phyloP scores from a whole-genome alignment of 75 land plant genomes.

The Ceratopteris richardii region DNA sequence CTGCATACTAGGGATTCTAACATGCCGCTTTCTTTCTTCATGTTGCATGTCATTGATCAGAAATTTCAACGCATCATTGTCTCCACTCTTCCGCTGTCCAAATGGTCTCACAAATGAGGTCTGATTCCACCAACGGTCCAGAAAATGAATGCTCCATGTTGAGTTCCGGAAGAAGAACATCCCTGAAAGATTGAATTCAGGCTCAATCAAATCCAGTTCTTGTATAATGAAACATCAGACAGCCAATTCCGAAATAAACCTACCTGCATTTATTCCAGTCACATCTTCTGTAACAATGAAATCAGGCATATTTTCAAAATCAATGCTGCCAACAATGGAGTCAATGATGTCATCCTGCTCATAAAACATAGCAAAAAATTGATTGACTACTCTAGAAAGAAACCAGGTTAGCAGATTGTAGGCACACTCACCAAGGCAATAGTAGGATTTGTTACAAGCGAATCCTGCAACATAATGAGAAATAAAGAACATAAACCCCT shows the following conservation, averaged over 20 bases:
- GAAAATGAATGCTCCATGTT: constrained; percentile 47
- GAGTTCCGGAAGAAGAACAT: constrained; percentile 60
- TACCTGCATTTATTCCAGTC: constrained; percentile 73
- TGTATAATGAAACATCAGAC: not conserved
- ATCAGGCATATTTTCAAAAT: constrained; percentile 42
- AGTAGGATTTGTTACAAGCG: constrained; percentile 49
- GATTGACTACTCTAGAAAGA: not conserved
- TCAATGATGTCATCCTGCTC: constrained; percentile 42
- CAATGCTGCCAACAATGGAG: constrained; percentile 34
- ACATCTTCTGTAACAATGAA: constrained; percentile 57
- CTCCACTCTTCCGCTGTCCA: constrained; percentile 59
- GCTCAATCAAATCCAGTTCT: not conserved
- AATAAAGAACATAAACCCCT: not conserved
- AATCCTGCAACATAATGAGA: constrained; percentile 29
- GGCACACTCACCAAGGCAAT: constrained; percentile 34
- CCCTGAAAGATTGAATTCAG: constrained; percentile 17
- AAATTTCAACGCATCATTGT: constrained; percentile 55
- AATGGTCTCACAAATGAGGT: constrained; percentile 38
- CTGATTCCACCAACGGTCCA: constrained; percentile 66
- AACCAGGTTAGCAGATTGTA: not conserved
- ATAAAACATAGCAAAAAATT: not conserved
- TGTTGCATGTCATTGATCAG: constrained; percentile 21
- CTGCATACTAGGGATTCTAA: constrained; percentile 52
- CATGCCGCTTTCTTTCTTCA: constrained; percentile 39
- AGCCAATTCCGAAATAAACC: not conserved